Evolutionary conservation across 768 basidiomycete species (phyloP).

Genomic region (Cyclocybe aegerita): DNA sequence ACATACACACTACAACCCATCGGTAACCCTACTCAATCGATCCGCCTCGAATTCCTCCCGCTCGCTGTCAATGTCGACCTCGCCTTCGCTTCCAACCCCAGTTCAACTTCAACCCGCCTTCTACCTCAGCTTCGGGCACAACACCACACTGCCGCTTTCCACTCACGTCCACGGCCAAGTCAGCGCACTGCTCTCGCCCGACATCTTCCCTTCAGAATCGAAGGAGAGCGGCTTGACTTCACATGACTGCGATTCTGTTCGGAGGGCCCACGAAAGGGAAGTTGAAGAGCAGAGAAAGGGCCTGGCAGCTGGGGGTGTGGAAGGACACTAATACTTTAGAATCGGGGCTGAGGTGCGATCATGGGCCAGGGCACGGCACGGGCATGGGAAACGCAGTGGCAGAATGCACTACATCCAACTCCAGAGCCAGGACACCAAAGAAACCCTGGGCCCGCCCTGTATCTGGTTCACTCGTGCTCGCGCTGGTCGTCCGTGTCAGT

Average conservation of each 20-base stretch:
- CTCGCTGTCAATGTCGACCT: slow-evolving; percentile 23
- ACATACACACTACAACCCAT: slow-evolving; percentile 42
- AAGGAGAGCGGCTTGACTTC: slow-evolving; percentile 9
- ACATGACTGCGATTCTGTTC: slow-evolving; percentile 1
- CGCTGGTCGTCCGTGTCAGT: slow-evolving; percentile 11
- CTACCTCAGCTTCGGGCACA: not conserved
- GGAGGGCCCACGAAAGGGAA: not conserved
- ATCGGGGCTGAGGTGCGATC: slow-evolving; percentile 18
- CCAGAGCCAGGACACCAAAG: not conserved
- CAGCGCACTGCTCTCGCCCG: slow-evolving; percentile 15
- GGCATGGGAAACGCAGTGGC: no score
- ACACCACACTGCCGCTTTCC: no score
- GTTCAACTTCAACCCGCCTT: slow-evolving; percentile 1
- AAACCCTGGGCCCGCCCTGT: no score
- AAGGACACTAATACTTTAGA: slow-evolving; percentile 26
- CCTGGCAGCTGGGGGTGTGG: slow-evolving; percentile 8
- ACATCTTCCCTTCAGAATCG: slow-evolving; percentile 10
- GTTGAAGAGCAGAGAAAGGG: no score
- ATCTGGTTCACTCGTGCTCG: not conserved
- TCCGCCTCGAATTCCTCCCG: slow-evolving; percentile 21
- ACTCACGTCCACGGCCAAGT: slow-evolving; percentile 16
- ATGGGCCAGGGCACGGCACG: no score
- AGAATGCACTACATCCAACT: no score
- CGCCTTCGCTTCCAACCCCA: slow-evolving; percentile 9
- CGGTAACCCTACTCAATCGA: slow-evolving; percentile 18